phyloP scores from a whole-genome alignment of 2,329 filamentous ascomycete species.

The Fusarium denticulatum region DNA sequence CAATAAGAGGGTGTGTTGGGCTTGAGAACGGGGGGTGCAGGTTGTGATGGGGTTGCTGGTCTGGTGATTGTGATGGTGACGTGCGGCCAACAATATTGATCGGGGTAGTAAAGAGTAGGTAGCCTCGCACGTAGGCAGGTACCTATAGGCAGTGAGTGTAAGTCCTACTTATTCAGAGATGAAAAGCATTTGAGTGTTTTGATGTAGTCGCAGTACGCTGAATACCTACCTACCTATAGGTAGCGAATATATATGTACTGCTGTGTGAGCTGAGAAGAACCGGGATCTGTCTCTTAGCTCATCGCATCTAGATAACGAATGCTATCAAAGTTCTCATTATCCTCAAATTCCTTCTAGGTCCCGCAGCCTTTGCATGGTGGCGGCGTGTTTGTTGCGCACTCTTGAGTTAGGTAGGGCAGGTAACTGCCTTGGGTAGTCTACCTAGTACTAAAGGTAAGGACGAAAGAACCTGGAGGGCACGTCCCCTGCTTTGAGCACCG shows the following conservation, averaged over 20 bases:
- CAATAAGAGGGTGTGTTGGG: conserved; percentile 22
- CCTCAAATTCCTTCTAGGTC: not conserved
- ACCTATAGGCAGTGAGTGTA: not conserved
- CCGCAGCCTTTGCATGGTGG: conserved; percentile 16
- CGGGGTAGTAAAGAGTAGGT: not conserved
- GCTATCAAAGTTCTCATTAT: conserved; percentile 1
- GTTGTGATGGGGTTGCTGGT: conserved; percentile 23
- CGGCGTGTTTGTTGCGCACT: conserved; percentile 9
- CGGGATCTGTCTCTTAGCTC: not conserved
- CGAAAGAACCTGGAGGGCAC: conserved; percentile 1
- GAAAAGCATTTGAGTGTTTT: not conserved
- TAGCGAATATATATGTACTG: not conserved
- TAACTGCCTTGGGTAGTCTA: not conserved
- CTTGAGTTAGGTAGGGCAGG: not conserved
- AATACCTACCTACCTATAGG: not conserved
- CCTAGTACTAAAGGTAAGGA: not conserved
- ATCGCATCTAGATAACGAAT: not conserved
- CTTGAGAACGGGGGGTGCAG: conserved; percentile 10
- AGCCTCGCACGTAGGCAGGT: not conserved
- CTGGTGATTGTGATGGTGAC: conserved; percentile 34
- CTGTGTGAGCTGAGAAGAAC: not conserved
- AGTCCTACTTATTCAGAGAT: not conserved
- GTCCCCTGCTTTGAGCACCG: conserved; percentile 17
- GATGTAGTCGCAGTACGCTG: not conserved
- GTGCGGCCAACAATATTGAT: conserved; percentile 13